phyloP scores from a whole-genome alignment of 768 basidiomycete species.

The Boletus fagicola region DNA sequence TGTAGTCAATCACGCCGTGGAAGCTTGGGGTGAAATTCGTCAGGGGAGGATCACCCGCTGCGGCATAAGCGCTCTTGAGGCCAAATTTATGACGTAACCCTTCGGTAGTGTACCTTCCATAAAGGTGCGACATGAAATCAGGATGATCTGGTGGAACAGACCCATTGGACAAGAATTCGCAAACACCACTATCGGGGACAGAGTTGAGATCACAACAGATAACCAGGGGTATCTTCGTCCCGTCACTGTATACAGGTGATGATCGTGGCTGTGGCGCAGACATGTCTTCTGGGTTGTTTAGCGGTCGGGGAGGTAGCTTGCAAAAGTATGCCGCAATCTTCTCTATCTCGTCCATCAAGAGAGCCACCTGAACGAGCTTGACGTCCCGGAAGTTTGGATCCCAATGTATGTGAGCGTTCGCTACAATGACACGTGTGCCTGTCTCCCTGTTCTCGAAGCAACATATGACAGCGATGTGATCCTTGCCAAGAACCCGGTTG shows the following conservation, averaged over 20 bases:
- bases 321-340: slow-evolving; percentile 86
- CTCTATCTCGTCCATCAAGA: slow-evolving; percentile 89
- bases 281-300: slow-evolving; percentile 33
- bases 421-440: slow-evolving; percentile 84
- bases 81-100: slow-evolving; percentile 78
- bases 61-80: slow-evolving; percentile 82
- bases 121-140: slow-evolving; percentile 89
- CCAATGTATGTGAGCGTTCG: slow-evolving; percentile 93
- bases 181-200: slow-evolving; percentile 80
- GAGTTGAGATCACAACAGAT: slow-evolving; percentile 98
- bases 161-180: slow-evolving; percentile 84
- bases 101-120: slow-evolving; percentile 90
- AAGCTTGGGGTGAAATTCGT: slow-evolving; percentile 92
- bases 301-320: slow-evolving; percentile 68
- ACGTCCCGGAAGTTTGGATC: slow-evolving; percentile 91
- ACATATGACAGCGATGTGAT: slow-evolving; percentile 86
- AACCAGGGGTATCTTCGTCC: slow-evolving; percentile 85
- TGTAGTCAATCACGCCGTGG: slow-evolving; percentile 86
- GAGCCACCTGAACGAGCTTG: slow-evolving; percentile 93
- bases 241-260: slow-evolving; percentile 75
- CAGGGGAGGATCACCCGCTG: slow-evolving; percentile 57
- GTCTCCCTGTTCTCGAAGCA: slow-evolving; percentile 85
- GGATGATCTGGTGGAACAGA: slow-evolving; percentile 68
- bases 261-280: slow-evolving; percentile 39
- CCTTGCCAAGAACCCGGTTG: slow-evolving; percentile 93